phyloP scores from a whole-genome alignment of 2,329 filamentous ascomycete genomes.

The Dothistroma septosporum region DNA sequence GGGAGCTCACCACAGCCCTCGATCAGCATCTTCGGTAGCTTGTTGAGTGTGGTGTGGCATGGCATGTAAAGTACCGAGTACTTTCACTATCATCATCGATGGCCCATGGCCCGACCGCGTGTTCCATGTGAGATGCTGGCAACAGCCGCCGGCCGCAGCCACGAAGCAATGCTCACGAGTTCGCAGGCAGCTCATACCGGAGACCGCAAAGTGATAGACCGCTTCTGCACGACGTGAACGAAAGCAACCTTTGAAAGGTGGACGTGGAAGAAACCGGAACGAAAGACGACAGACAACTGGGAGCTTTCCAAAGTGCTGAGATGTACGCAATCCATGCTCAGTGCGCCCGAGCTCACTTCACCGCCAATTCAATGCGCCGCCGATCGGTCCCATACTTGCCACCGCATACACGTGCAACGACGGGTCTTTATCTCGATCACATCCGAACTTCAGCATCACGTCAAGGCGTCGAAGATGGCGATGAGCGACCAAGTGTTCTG shows the following conservation, averaged over 20 bases:
- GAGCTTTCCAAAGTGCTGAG: not conserved
- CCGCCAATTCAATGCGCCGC: constrained; percentile 1
- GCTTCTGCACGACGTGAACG: not conserved
- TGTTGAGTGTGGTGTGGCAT: not conserved
- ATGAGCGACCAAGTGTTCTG: too few species aligned
- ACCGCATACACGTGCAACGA: not conserved
- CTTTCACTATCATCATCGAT: not conserved
- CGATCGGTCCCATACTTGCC: not conserved
- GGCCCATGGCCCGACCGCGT: not conserved
- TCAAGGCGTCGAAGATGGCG: too few species aligned
- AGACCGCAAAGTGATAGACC: not conserved
- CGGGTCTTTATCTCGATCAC: not conserved
- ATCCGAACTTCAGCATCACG: not conserved
- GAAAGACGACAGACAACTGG: too few species aligned
- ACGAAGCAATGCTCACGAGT: not conserved
- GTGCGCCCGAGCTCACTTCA: constrained; percentile 2
- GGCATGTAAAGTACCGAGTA: not conserved
- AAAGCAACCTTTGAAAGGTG: not conserved
- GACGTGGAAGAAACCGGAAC: constrained; percentile 2
- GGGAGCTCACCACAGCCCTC: not conserved
- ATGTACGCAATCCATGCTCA: constrained; percentile 2
- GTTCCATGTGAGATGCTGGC: not conserved
- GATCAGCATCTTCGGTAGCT: constrained; percentile 3
- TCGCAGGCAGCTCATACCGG: not conserved
- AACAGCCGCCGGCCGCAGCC: not conserved